Conservation (phyloP, 768 basidiomycete genomes). For the Boletus rubroflammeus region DNA sequence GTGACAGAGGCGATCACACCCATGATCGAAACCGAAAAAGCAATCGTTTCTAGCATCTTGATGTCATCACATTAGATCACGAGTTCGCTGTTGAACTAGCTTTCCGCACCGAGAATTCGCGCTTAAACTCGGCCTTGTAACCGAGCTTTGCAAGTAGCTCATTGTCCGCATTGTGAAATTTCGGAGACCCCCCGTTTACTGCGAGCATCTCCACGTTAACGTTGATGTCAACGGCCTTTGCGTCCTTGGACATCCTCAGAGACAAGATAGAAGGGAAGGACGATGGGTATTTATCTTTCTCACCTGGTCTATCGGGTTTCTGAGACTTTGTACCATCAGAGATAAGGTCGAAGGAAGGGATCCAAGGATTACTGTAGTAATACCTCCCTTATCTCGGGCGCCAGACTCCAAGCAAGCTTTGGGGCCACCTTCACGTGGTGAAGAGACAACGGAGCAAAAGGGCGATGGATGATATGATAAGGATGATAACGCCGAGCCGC, state of each 20-base stretch:
- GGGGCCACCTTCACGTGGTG: neutral
- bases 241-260: slow-evolving; percentile 17
- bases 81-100: neutral
- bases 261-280: neutral
- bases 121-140: slow-evolving; percentile 69
- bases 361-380: neutral
- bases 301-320: neutral
- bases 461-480: neutral
- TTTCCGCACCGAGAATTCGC: slow-evolving; percentile 62
- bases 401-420: neutral
- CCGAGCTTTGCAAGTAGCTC: slow-evolving; percentile 59
- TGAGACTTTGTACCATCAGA: neutral
- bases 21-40: slow-evolving; percentile 70
- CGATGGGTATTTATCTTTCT: neutral
- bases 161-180: slow-evolving; percentile 48
- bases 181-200: slow-evolving; percentile 12
- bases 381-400: slow-evolving; percentile 13
- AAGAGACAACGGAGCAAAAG: neutral
- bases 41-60: slow-evolving; percentile 55
- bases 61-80: neutral
- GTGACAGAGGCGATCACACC: slow-evolving; percentile 68
- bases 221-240: slow-evolving; percentile 13
- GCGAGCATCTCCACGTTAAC: slow-evolving; percentile 10
- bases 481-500: neutral
- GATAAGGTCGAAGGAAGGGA: slow-evolving; percentile 14